Conservation (phyloP, 2,329 filamentous ascomycete species). For the Knufia petricola region DNA sequence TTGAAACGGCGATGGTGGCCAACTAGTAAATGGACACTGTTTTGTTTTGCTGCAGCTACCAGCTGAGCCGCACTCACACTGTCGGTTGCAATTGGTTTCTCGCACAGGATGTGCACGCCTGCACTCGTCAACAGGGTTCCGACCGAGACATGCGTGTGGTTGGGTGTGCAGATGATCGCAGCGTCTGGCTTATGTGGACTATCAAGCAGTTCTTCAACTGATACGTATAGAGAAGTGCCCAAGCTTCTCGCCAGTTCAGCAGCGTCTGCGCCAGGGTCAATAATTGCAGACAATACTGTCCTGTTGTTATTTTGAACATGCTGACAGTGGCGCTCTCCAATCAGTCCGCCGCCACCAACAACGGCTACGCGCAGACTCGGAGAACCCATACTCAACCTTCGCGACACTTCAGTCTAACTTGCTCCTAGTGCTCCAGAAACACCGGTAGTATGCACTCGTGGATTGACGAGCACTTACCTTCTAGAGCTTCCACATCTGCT, state of each 20-base stretch:
- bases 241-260: neutral
- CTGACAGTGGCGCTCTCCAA: constrained; percentile 10
- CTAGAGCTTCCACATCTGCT: too few species aligned
- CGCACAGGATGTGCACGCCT: constrained; percentile 14
- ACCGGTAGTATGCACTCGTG: too few species aligned
- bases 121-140: constrained; percentile 7
- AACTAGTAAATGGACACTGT: constrained; percentile 10
- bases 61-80: constrained; percentile 1
- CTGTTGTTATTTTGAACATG: constrained; percentile 3
- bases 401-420: too few species aligned
- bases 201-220: neutral
- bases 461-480: too few species aligned
- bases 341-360: constrained; percentile 9
- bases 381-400: too few species aligned
- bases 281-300: constrained; percentile 1
- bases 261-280: constrained; percentile 6
- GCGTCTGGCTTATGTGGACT: constrained; percentile 1
- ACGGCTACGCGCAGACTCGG: too few species aligned
- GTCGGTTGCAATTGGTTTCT: constrained; percentile 15
- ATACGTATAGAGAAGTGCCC: neutral
- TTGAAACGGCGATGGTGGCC: constrained; percentile 17
- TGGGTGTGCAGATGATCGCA: constrained; percentile 16
- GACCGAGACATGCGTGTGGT: constrained; percentile 13
- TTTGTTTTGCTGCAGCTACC: constrained; percentile 1
- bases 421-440: too few species aligned